Conservation (phyloP, 1,284 basidiomycete species). For the Ceratobasidium sp. region DNA sequence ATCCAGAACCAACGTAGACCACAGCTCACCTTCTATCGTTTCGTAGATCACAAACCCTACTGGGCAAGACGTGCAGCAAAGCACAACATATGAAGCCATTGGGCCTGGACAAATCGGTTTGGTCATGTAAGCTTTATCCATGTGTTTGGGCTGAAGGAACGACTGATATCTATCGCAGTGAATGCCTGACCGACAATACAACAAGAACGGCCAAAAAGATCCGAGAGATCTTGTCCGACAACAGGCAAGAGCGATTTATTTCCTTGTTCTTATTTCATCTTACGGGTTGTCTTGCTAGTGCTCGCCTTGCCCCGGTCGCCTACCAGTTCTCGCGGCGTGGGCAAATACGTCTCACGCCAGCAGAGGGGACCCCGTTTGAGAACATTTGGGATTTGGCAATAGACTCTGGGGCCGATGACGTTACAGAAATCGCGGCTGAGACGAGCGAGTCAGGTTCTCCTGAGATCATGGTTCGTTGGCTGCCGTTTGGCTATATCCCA, state of each 20-base stretch:
- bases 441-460: constrained; percentile 33
- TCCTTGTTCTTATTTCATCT: not conserved
- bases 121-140: constrained; percentile 39
- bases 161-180: not conserved
- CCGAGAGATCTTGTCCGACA: constrained; percentile 28
- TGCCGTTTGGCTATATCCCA: no score
- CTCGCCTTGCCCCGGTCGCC: constrained; percentile 43
- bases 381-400: constrained; percentile 40
- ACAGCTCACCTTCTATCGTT: not conserved
- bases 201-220: constrained; percentile 42
- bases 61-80: constrained; percentile 22
- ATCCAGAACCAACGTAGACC: not conserved
- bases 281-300: not conserved
- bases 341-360: constrained; percentile 37
- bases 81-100: constrained; percentile 43
- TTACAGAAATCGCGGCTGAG: constrained; percentile 35
- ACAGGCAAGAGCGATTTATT: constrained; percentile 20
- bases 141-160: not conserved
- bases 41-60: constrained; percentile 40
- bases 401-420: constrained; percentile 45
- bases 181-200: constrained; percentile 42
- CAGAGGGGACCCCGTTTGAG: constrained; percentile 27
- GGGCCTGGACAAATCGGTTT: constrained; percentile 43
- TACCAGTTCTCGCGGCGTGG: constrained; percentile 40
- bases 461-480: constrained; percentile 24